These are phyloP conservation scores for Kalaharituber pfeilii DNA, from an alignment of 2,329 filamentous ascomycete species.

Conservation along the genomic window DNA sequence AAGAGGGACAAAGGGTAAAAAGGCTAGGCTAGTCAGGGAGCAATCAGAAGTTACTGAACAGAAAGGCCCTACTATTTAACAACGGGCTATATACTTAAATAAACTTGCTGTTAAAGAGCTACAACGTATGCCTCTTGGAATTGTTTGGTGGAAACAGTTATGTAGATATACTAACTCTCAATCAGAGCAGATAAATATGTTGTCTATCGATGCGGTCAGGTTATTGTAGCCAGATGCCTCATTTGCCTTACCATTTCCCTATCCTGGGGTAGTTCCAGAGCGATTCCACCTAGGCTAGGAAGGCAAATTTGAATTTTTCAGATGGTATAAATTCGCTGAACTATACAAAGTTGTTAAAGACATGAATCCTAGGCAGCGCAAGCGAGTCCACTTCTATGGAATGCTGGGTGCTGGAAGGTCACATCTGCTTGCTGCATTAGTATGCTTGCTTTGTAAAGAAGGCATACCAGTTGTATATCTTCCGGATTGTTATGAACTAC, in stretches of 20 bases:
- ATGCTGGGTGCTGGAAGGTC: slow-evolving; percentile 5
- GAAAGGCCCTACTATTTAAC: not conserved
- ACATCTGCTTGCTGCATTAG: slow-evolving; percentile 2
- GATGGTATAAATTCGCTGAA: not conserved
- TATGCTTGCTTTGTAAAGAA: not conserved
- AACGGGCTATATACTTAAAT: too few species aligned
- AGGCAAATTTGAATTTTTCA: not conserved
- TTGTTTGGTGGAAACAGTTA: not conserved
- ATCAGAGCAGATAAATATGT: not conserved
- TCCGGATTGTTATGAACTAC: not conserved
- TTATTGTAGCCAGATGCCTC: not conserved
- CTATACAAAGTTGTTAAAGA: not conserved
- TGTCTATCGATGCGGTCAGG: not conserved
- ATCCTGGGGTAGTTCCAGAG: not conserved
- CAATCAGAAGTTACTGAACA: not conserved
- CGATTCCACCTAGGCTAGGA: not conserved
- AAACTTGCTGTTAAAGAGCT: not conserved
- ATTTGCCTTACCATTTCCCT: not conserved
- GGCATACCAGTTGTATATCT: not conserved
- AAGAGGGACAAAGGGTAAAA: not conserved
- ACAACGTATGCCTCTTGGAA: not conserved
- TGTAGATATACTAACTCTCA: not conserved
- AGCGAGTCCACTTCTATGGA: not conserved
- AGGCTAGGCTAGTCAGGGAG: not conserved
- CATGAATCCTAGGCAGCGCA: not conserved